phyloP scores from a whole-genome alignment of 1,139 yeast genomes.

The Insectozyma bohioensis region DNA sequence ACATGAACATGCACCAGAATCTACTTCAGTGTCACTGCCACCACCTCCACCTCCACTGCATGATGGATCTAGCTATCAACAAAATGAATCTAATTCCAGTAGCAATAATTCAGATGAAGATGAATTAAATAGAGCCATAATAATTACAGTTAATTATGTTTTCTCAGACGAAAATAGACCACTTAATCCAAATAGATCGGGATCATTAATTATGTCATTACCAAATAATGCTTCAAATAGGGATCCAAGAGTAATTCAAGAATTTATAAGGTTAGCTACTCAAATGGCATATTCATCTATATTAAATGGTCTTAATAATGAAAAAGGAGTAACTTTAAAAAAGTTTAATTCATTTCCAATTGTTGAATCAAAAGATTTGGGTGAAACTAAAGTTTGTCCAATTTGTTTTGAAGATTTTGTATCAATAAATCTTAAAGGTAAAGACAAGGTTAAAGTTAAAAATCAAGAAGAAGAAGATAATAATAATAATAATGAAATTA shows the following conservation, averaged over 20 bases:
- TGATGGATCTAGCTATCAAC: too few relatives aligned
- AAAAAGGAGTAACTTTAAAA: slow-evolving; percentile 51
- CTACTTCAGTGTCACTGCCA: too few relatives aligned
- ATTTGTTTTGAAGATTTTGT: slow-evolving; percentile 65
- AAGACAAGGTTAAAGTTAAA: too few relatives aligned
- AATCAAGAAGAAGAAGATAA: slow-evolving; percentile 14
- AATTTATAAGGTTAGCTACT: slow-evolving; percentile 64
- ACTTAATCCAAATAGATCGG: slow-evolving; percentile 44
- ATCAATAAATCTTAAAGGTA: too few relatives aligned
- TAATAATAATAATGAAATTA: slow-evolving; percentile 13
- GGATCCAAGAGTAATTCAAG: slow-evolving; percentile 53
- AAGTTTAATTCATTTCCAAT: slow-evolving; percentile 51
- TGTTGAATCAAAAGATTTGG: slow-evolving; percentile 24
- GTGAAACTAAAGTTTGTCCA: slow-evolving; percentile 47
- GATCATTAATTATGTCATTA: slow-evolving; percentile 58
- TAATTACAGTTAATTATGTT: slow-evolving; percentile 47
- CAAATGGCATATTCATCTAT: slow-evolving; percentile 67
- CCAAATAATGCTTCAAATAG: slow-evolving; percentile 62
- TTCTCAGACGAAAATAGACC: slow-evolving; percentile 46
- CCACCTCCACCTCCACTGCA: too few relatives aligned
- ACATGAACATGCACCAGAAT: neutral
- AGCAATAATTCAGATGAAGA: slow-evolving; percentile 5
- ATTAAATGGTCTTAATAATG: slow-evolving; percentile 39
- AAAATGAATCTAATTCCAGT: too few relatives aligned
- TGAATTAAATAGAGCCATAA: slow-evolving; percentile 25